Base-by-base conservation (phyloP, 495 filamentous ascomycete species). In the Xylaria longipes region DNA sequence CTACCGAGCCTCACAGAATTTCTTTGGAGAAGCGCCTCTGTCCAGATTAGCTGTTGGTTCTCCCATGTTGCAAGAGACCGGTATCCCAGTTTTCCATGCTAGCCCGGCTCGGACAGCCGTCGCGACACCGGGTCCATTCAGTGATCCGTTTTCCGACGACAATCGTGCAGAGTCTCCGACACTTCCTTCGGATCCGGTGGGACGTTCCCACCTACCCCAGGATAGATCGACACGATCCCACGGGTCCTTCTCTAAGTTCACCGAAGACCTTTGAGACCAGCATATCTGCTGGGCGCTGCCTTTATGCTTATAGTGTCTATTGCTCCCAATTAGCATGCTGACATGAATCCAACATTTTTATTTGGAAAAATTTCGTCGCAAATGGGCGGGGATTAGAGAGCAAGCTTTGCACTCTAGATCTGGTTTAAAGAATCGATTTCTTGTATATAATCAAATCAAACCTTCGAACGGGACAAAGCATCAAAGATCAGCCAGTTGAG, bases 1-100 rank as follows among this genome's bases (percentile, higher is more conserved):
- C 39, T 88, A 86, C 72, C 77, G 85, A 14, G 84, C 86, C 57
- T 88, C 85, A 15, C 78, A 82, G 57, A 79, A 81, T 39, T 84
- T 84, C 60, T 78, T 82, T 72, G 83, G 81, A 17, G 74, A 80
- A 37, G 52, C 75, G 5, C 68, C 71, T 6, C 72, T 82, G 46
- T 78, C 82, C 33, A 82, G 78, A 72, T 63, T 80, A 15, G 77
- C 80, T 43, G 60, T 85, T 48, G 83, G 83, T 37, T 77, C 82
- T 20, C 84, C 84, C 43, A 86, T 85, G 82, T 80, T 84, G 46
- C 84, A 84, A 56, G 80, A 80, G 39, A 84, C 83, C 71, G 82
- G 83, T 20, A 76, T 83, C n/a, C 78, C 80, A 39, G 76, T 85
- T 43, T 79, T 83, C 70, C 78, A 82, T 43, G 77, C 80, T 41